A percentile compares a stretch with the other conserved stretches of the same genome.
Evolutionary conservation across 2,329 filamentous ascomycete species (phyloP).

Genomic region (Fusarium sp.): DNA sequence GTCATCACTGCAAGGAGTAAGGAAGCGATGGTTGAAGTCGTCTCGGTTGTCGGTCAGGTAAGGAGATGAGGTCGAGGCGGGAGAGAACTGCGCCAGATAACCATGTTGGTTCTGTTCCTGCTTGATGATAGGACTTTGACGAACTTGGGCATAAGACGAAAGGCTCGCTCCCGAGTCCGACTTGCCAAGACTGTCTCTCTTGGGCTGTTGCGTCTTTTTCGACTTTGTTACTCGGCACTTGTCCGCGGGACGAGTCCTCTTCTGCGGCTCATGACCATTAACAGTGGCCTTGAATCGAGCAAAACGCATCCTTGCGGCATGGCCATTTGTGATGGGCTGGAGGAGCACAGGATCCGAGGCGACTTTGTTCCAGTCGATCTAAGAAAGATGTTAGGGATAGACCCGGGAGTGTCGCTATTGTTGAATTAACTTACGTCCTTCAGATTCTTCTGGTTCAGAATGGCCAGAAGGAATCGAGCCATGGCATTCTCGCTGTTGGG

Average conservation of each 20-base stretch:
- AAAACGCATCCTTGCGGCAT: conserved; percentile 71
- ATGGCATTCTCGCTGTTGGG: conserved; percentile 68
- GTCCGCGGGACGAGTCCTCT: conserved; percentile 57
- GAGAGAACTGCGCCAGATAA: conserved; percentile 53
- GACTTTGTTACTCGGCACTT: conserved; percentile 62
- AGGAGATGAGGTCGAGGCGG: conserved; percentile 54
- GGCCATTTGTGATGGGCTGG: conserved; percentile 69
- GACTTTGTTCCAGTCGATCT: conserved; percentile 72
- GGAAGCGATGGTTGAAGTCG: conserved; percentile 57
- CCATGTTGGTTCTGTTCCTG: conserved; percentile 52
- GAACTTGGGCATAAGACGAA: conserved; percentile 50
- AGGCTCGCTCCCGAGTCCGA: conserved; percentile 52
- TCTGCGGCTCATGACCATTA: conserved; percentile 61
- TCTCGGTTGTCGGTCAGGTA: conserved; percentile 53
- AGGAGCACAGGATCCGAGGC: conserved; percentile 66
- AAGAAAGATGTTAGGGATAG: conserved; percentile 31
- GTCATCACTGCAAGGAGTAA: conserved; percentile 69
- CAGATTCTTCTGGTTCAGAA: conserved; percentile 69
- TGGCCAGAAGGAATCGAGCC: conserved; percentile 70
- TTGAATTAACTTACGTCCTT: conserved; percentile 64
- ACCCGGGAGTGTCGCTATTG: not conserved
- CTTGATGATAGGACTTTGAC: conserved; percentile 51
- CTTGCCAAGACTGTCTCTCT: conserved; percentile 56
- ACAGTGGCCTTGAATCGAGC: conserved; percentile 64
- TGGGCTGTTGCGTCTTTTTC: conserved; percentile 53